Base-by-base conservation (phyloP, 164 flowering plant genomes). In the Protea cynaroides region DNA sequence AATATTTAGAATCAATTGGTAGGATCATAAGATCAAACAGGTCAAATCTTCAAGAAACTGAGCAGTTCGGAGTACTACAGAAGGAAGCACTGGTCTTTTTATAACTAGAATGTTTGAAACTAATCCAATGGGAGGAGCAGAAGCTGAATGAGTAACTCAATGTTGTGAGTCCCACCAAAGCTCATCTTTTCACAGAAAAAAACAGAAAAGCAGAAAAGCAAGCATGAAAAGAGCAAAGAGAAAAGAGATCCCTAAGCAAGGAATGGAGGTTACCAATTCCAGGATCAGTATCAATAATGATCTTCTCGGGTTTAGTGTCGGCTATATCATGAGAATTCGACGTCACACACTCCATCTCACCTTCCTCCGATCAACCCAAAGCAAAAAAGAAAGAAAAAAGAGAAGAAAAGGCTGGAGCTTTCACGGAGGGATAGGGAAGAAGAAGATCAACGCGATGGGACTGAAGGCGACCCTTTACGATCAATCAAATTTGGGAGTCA, bases 271-370 rank as follows among this genome's bases (percentile, higher is more conserved):
- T 18, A 34, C 40, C 63, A 11, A 60, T 46, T 40, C 63, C 63
- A 60, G 63, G 97, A 74, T 91, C 97, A 22, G 97, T 89, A 54
- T 91, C 97, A 63, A 91, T 91, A 67, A 91, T 88, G 79, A 91
- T 58, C 82, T 87, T 91, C 17, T 79, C 73, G 10, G 58, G 76
- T 37, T 29, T 50, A 13, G 44, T 50, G 2, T 7, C 59, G 22
- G 17, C 68, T 43, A 10, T 50, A 65, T 19, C 67, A 8, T 55
- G 36, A n/a, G 55, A 56, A 13, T 29, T 64, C 67, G 67, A 44
- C 59, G 40, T 64, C 50, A 7, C 43, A 57, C 22, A 57, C 52
- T 49, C 52, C 52, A 49, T 49, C 14, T 40, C 4, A 49, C 17
- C 52, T 49, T 9, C 15, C 52, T 18, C 18, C 6, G 52, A 49